A percentile compares a stretch with the other conserved stretches of the same genome.
Evolutionary conservation across 768 basidiomycete species (phyloP).

Genomic region (Phylloporus sp.): DNA sequence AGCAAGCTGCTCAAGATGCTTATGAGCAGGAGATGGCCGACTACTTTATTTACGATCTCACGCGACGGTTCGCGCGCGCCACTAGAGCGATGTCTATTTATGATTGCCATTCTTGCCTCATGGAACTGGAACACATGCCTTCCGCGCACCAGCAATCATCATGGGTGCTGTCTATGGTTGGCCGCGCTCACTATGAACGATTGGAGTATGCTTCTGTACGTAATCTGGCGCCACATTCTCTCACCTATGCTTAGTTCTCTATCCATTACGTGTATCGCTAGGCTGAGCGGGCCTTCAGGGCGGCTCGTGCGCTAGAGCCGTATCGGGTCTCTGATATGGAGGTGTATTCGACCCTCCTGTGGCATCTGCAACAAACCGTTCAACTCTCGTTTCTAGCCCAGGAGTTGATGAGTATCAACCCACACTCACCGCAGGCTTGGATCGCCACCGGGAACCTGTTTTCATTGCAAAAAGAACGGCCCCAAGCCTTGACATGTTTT

Average conservation of each 20-base stretch:
- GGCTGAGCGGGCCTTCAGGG: conserved; percentile 89
- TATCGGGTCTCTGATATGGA: conserved; percentile 92
- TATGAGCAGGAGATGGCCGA: conserved; percentile 76
- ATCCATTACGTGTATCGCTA: conserved; percentile 33
- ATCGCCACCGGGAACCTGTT: conserved; percentile 96
- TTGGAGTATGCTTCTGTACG: conserved; percentile 86
- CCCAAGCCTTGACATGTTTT: conserved; percentile 93
- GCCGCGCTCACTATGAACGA: conserved; percentile 85
- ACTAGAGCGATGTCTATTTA: conserved; percentile 71
- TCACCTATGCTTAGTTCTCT: conserved; percentile 19
- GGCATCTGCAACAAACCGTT: conserved; percentile 86
- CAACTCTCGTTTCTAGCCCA: conserved; percentile 91
- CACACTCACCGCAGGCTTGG: conserved; percentile 88
- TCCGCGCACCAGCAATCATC: conserved; percentile 67
- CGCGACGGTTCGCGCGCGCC: conserved; percentile 79
- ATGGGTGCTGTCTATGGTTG: conserved; percentile 79
- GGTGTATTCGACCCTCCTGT: conserved; percentile 91
- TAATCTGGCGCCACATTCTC: conserved; percentile 15
- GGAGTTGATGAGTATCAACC: conserved; percentile 79
- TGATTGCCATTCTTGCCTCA: conserved; percentile 70
- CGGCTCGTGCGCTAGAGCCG: conserved; percentile 81
- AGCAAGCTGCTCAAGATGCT: conserved; percentile 67
- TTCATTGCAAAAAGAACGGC: conserved; percentile 89
- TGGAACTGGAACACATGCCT: conserved; percentile 75
- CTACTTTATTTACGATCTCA: conserved; percentile 75